Base-by-base conservation (phyloP, 2,329 filamentous ascomycete species). In the Dactylellina sp. region DNA sequence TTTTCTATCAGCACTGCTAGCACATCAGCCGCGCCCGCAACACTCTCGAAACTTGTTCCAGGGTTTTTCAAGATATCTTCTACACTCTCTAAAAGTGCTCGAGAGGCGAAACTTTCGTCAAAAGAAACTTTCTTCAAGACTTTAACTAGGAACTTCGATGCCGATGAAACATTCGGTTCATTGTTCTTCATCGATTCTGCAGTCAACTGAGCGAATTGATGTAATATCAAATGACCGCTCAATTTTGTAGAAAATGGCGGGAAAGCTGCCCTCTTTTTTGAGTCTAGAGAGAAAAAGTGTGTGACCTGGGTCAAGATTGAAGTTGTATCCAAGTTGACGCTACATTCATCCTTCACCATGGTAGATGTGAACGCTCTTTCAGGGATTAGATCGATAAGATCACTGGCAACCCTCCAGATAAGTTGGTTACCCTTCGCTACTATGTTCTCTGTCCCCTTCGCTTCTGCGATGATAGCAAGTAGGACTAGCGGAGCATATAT, bases 401-500 rank as follows among this genome's bases (percentile, higher is more conserved):
- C 70, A 44, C 88, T 50, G 90, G 81, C 28, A 91, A 81, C 53
- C 85, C 83, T 42, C 85, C 83, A 6, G 84, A 84, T 71, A 89
- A 84, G n/a, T 79, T 82, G 65, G 83, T 81, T 66, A 7, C 82
- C 84, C 68, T 80, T 79, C 11, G 40, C 71, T 63, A 44, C 44
- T 49, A 71, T 46, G 77, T 72, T 80, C 79, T 56, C 62, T 57
- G 25, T 76, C 77, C 6, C 80, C 77, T 70, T 80, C 80, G 75
- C 50, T 76, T 77, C 18, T 77, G 82, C 79, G 6, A 88, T 81
- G 24, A 90, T 83, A 2, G 89, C 87, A n/a, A 96, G 81, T 1
- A 88, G 85, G 60, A 90, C 86, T 25, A 96, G 82, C 35, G 94
- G 94, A 28, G 93, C 90, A 81, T 98, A 94, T 20, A 91, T 83